Conservation (phyloP, 441 rosid species). For the Sinapis alba region DNA sequence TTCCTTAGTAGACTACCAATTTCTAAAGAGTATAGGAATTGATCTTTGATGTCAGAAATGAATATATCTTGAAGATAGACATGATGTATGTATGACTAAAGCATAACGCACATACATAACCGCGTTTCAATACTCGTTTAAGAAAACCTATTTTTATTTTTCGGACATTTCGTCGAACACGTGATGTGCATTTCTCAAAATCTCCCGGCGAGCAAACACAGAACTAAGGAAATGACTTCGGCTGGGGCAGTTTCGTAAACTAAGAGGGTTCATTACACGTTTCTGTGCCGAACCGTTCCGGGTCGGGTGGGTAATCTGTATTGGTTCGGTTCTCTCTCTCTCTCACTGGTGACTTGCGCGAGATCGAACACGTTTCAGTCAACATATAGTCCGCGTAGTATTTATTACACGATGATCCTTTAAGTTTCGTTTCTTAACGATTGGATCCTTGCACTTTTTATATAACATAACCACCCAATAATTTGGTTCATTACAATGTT, state of each 20-base stretch:
- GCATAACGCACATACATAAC: not conserved
- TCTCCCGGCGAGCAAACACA: not conserved
- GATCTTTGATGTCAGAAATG: not conserved
- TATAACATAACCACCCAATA: not conserved
- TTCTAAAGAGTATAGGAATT: not conserved
- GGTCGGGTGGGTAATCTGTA: not conserved
- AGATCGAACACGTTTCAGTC: not conserved
- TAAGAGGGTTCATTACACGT: not conserved
- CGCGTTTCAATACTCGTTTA: not conserved
- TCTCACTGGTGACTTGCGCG: not conserved
- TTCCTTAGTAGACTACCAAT: not conserved
- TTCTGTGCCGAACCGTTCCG: not conserved
- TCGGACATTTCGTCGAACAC: conserved; percentile 38
- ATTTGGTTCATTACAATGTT: not conserved
- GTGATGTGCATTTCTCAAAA: conserved; percentile 9
- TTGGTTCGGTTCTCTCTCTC: not conserved
- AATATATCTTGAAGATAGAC: not conserved
- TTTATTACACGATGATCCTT: not conserved
- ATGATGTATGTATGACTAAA: not conserved
- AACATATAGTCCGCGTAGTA: not conserved
- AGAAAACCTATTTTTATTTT: not conserved
- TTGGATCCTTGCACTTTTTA: not conserved
- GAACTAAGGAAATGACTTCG: not conserved
- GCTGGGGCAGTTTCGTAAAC: not conserved
- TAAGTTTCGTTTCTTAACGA: not conserved